These are phyloP conservation scores for Sclerotinia sclerotiorum DNA, from an alignment of 2,329 filamentous ascomycete genomes.

Conservation along the genomic window DNA sequence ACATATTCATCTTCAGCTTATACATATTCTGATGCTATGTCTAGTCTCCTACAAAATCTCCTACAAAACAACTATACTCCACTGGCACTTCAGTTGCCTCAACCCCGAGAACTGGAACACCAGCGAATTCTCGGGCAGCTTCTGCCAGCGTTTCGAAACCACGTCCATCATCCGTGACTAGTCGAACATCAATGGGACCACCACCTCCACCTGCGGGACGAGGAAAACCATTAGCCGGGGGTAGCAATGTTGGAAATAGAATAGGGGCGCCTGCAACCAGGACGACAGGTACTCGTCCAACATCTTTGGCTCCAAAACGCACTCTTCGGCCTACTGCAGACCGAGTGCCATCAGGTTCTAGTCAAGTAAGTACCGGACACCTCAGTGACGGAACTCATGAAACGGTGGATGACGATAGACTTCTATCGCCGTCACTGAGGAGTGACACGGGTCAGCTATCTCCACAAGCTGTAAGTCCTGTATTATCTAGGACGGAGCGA, in stretches of 20 bases:
- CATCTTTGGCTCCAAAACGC: conserved; percentile 37
- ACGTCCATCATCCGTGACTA: conserved; percentile 54
- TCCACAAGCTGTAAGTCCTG: conserved; percentile 38
- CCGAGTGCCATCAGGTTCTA: conserved; percentile 37
- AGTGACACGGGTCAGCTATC: conserved; percentile 45
- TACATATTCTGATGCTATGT: conserved; percentile 32
- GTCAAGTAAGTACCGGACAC: conserved; percentile 37
- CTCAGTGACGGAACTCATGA: conserved; percentile 34
- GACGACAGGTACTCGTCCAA: conserved; percentile 27
- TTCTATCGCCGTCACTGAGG: conserved; percentile 48
- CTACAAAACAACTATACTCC: conserved; percentile 66
- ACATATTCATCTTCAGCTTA: background rate
- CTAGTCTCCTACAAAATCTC: conserved; percentile 76
- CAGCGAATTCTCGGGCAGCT: conserved; percentile 53
- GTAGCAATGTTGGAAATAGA: conserved; percentile 40
- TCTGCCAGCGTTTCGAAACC: conserved; percentile 47
- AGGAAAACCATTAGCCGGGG: conserved; percentile 43
- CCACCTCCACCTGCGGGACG: conserved; percentile 45
- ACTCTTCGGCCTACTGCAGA: conserved; percentile 37
- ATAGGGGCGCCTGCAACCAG: conserved; percentile 29
- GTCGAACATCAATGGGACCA: conserved; percentile 67
- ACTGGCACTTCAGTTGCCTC: conserved; percentile 55
- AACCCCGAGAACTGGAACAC: conserved; percentile 64
- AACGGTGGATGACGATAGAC: conserved; percentile 34
- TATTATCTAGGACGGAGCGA: conserved; percentile 33